Conservation (phyloP, 192 early-diverging fungal species). For the Linnemannia elongata region DNA sequence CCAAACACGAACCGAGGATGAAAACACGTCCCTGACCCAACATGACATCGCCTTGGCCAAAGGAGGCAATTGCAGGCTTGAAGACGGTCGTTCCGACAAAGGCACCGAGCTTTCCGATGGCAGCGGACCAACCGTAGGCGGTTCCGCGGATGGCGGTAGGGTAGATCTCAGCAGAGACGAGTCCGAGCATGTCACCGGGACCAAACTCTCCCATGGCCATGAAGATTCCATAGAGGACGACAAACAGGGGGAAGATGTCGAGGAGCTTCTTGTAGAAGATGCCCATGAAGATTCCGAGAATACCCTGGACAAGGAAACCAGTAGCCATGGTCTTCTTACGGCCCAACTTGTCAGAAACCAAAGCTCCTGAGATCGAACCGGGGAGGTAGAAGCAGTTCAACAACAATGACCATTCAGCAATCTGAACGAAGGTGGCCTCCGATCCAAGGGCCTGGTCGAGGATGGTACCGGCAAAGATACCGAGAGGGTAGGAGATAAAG, state of each 20-base stretch:
- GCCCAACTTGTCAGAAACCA: constrained; percentile 64
- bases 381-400: constrained; percentile 69
- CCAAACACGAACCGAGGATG: constrained; percentile 60
- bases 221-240: constrained; percentile 69
- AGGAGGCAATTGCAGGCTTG: constrained; percentile 52
- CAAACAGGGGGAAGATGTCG: constrained; percentile 63
- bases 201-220: constrained; percentile 68
- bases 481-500: constrained; percentile 52
- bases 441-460: constrained; percentile 35
- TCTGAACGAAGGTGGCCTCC: constrained; percentile 52
- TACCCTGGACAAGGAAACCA: constrained; percentile 65
- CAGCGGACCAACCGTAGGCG: constrained; percentile 66
- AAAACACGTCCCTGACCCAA: constrained; percentile 59
- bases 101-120: constrained; percentile 49
- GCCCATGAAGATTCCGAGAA: constrained; percentile 66
- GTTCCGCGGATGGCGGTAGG: constrained; percentile 67
- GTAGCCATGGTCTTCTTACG: constrained; percentile 67
- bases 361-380: constrained; percentile 65
- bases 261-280: constrained; percentile 57
- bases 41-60: constrained; percentile 48
- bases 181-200: constrained; percentile 65
- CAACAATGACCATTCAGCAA: constrained; percentile 66
- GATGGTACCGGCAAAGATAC: constrained; percentile 51
- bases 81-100: constrained; percentile 62
- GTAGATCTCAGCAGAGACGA: constrained; percentile 66